phyloP scores from a whole-genome alignment of 495 filamentous ascomycete species.

The Aspergillus panamensis region DNA sequence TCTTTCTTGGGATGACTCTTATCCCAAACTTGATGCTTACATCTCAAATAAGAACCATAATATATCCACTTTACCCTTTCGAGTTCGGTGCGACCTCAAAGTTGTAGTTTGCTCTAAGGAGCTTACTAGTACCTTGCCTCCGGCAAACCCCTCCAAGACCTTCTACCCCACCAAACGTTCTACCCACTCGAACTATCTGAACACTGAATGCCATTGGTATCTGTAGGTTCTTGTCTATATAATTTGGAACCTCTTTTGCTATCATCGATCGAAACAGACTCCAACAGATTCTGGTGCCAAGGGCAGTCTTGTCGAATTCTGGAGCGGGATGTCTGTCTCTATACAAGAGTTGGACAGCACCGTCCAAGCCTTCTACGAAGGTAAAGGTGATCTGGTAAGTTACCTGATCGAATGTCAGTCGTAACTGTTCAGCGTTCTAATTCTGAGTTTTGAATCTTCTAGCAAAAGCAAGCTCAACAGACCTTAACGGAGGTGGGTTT shows the following conservation, averaged over 20 bases:
- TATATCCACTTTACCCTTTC: conserved; percentile 13
- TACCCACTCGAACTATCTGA: conserved; percentile 13
- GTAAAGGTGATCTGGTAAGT: conserved; percentile 83
- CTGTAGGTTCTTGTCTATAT: conserved; percentile 6
- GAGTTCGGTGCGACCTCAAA: conserved; percentile 11
- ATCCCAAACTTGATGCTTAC: conserved; percentile 6
- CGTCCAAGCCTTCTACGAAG: conserved; percentile 95
- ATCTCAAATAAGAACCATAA: conserved; percentile 2
- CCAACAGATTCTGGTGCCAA: conserved; percentile 23
- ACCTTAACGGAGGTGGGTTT: conserved; percentile 82
- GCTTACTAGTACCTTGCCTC: conserved; percentile 14
- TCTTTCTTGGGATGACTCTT: conserved; percentile 10
- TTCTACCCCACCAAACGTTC: conserved; percentile 35
- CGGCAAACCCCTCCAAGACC: conserved; percentile 29
- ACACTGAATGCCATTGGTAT: conserved; percentile 11
- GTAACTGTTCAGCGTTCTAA: conserved; percentile 5
- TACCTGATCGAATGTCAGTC: neutral
- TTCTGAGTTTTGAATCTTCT: conserved; percentile 1
- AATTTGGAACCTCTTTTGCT: neutral
- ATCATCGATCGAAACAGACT: neutral
- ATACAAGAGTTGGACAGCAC: conserved; percentile 94
- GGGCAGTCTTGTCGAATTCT: conserved; percentile 34
- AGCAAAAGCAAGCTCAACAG: conserved; percentile 98
- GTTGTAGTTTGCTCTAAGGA: conserved; percentile 12
- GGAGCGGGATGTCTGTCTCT: conserved; percentile 58